These are phyloP conservation scores for Russula foetens DNA, from an alignment of 768 basidiomycete genomes.

Conservation along the genomic window DNA sequence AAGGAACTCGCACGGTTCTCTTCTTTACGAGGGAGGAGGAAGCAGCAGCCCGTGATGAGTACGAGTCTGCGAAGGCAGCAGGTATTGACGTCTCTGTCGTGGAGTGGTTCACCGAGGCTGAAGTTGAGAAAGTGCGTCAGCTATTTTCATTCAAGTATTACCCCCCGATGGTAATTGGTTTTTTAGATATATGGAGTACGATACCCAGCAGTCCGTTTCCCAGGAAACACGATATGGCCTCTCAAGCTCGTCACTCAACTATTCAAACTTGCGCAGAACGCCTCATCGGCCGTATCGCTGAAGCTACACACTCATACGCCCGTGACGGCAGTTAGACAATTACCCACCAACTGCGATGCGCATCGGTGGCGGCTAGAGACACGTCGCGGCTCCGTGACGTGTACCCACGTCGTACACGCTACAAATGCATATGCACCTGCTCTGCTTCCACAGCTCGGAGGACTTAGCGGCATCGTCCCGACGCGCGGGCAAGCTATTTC, in stretches of 20 bases:
- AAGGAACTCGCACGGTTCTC: conserved; percentile 45
- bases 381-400: conserved; percentile 52
- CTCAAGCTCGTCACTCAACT: conserved; percentile 71
- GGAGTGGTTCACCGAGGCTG: conserved; percentile 39
- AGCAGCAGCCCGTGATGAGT: conserved; percentile 34
- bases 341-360: conserved; percentile 24
- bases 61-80: conserved; percentile 42
- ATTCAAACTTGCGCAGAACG: conserved; percentile 36
- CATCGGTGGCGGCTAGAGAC: conserved; percentile 53
- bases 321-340: conserved; percentile 35
- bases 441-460: conserved; percentile 61
- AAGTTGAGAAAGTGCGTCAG: conserved; percentile 39
- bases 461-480: conserved; percentile 51
- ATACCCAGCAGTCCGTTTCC: conserved; percentile 44
- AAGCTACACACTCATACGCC: conserved; percentile 67
- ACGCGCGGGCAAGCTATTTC: conserved; percentile 62
- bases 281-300: conserved; percentile 34
- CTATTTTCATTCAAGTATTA: background rate
- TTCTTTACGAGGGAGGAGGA: conserved; percentile 42
- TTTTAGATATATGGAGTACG: conserved; percentile 35
- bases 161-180: background rate
- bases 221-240: conserved; percentile 67
- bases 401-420: conserved; percentile 69
- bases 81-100: conserved; percentile 40
- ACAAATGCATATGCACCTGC: conserved; percentile 80